Evolutionary conservation across 768 basidiomycete species (phyloP).

Genomic region (Glaciozyma martinii): DNA sequence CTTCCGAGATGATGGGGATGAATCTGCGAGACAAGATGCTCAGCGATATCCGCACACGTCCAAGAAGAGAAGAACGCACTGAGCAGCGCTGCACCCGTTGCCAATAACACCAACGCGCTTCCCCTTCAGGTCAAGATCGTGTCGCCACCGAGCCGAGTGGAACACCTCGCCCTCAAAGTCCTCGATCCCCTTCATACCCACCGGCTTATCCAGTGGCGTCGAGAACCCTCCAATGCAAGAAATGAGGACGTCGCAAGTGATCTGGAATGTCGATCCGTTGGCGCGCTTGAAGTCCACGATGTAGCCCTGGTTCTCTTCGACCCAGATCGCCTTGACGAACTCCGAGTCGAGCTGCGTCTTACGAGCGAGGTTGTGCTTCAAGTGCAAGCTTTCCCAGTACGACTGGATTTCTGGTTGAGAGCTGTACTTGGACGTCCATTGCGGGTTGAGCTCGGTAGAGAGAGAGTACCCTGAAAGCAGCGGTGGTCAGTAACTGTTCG

Average conservation of each 20-base stretch:
- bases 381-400: slow-evolving; percentile 1
- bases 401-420: neutral
- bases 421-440: neutral
- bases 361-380: slow-evolving; percentile 15
- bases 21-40: neutral
- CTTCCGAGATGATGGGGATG: slow-evolving; percentile 24
- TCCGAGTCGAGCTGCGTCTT: slow-evolving; percentile 11
- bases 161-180: slow-evolving; percentile 18
- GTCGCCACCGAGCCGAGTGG: slow-evolving; percentile 25
- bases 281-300: neutral
- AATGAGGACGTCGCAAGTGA: slow-evolving; percentile 14
- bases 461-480: neutral
- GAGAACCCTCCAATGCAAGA: slow-evolving; percentile 11
- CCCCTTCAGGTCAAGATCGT: slow-evolving; percentile 16
- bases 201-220: neutral
- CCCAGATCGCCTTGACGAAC: slow-evolving; percentile 10
- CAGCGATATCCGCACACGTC: neutral
- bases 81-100: slow-evolving; percentile 29
- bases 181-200: neutral
- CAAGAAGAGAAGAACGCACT: neutral
- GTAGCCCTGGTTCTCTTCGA: slow-evolving; percentile 5
- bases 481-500: too few species aligned
- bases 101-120: slow-evolving; percentile 28
- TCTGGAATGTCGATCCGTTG: slow-evolving; percentile 2
- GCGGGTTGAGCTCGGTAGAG: neutral